Base-by-base conservation (phyloP, 352 stramenopile genomes). In the Pythium vanterpoolii region DNA sequence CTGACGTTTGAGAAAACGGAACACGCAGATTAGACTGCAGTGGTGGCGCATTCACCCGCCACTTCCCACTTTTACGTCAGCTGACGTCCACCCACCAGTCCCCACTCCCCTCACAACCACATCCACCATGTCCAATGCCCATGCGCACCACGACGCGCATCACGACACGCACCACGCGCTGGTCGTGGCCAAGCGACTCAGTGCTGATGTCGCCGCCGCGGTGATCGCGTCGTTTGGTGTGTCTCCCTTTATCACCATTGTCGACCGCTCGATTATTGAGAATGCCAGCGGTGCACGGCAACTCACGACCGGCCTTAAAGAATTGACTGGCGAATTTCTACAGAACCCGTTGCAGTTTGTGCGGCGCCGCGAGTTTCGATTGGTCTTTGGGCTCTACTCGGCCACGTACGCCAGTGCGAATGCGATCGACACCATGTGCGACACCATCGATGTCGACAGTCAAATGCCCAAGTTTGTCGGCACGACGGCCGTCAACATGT, bases 401-500 rank as follows among this genome's bases (percentile, higher is more conserved):
- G 76, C 86, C 46, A 97, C 90, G 45, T 97, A 97, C 78, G 73
- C 85, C 56, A 88, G 74, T 23, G 90, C 89, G 43, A 97, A 97
- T 55, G 61, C 69, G 19, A 78, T 93, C 19, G 88, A 96, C 69
- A 92, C 89, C 13, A 54, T 93, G 30, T 96, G 87, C 58, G 87
- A 96, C 48, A 78, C 66, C 52, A 62, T 30, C n/a, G 83, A 89
- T 28, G 66, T 56, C 19, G 83, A 96, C 71, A 89, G 68, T 62
- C 80, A 91, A 59, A 83, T 89, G 75, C 89, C 90, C 60, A 96
- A 96, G 74, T 96, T 97, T 61, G 44, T 96, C 31, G 73, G 73
- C 61, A 96, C 87, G 21, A 96, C 89, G 5, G 74, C 83, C 6
- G 90, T 96, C 56, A 97, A 97, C 71, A 95, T 97, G 83, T 86